These are phyloP conservation scores for Actinomortierella wolfii DNA, from an alignment of 371 early-diverging fungal species.

Conservation along the genomic window DNA sequence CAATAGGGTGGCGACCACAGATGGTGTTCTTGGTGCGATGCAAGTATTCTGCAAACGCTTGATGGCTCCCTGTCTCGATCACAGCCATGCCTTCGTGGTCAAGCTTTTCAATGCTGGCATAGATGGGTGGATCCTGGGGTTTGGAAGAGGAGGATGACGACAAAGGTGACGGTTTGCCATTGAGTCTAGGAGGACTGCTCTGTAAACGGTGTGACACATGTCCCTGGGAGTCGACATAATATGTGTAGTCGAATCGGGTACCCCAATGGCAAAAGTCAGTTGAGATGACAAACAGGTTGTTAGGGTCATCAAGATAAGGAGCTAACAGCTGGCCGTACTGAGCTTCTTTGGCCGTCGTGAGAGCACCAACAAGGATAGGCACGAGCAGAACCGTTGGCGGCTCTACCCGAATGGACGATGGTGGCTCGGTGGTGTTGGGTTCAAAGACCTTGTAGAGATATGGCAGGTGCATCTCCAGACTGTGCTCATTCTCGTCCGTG, in stretches of 20 bases:
- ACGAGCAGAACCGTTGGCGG: conserved; percentile 69
- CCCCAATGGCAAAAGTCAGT: conserved; percentile 98
- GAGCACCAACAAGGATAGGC: conserved; percentile 88
- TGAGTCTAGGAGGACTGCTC: conserved; percentile 10
- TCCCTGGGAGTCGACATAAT: conserved; percentile 50
- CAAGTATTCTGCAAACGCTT: conserved; percentile 71
- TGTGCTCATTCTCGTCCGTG: conserved; percentile 92
- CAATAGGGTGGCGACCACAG: conserved; percentile 93
- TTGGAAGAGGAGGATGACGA: conserved; percentile 23
- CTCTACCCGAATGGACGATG: conserved; percentile 37
- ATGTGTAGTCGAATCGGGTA: conserved; percentile 68
- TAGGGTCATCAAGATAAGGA: conserved; percentile 69
- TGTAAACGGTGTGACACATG: conserved; percentile 24
- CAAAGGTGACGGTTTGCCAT: background rate
- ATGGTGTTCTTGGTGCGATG: conserved; percentile 84
- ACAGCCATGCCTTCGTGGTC: conserved; percentile 82
- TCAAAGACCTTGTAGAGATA: conserved; percentile 80
- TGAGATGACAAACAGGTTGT: conserved; percentile 86
- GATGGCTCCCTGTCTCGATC: conserved; percentile 67
- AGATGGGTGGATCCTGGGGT: conserved; percentile 55
- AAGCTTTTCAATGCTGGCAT: conserved; percentile 72
- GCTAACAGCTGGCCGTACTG: conserved; percentile 70
- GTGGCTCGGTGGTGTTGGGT: conserved; percentile 7
- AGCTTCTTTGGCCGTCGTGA: conserved; percentile 59
- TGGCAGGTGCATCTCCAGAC: conserved; percentile 96